Evolutionary conservation across 371 early-diverging fungal species (phyloP).

Genomic region (Mucor lusitanicus): DNA sequence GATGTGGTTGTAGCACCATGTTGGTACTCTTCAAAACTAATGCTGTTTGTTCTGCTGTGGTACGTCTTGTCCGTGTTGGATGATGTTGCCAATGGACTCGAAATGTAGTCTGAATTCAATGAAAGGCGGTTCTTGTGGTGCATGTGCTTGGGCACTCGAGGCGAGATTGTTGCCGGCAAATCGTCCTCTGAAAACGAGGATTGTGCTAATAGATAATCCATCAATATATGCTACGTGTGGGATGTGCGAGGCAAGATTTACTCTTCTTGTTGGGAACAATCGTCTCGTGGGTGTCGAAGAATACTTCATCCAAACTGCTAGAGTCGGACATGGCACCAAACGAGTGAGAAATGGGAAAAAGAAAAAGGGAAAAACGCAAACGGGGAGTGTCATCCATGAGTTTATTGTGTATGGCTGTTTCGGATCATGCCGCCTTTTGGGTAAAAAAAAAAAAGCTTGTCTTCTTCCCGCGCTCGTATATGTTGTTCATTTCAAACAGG

Average conservation of each 20-base stretch:
- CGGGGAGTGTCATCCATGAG: background rate
- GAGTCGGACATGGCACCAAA: conserved; percentile 9
- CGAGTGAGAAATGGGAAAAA: background rate
- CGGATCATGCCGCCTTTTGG: conserved; percentile 4
- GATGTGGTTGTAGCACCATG: background rate
- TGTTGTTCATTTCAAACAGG: background rate
- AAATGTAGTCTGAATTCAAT: background rate
- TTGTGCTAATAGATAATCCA: background rate
- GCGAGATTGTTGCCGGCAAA: background rate
- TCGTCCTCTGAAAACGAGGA: background rate
- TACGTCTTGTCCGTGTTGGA: background rate
- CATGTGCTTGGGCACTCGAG: background rate
- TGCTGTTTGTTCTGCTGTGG: conserved; percentile 3
- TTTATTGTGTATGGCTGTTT: background rate
- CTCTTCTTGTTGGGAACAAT: background rate
- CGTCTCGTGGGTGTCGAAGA: conserved; percentile 1
- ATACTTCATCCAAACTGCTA: conserved; percentile 4
- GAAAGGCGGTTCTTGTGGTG: background rate
- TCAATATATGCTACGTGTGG: background rate
- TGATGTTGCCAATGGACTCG: background rate
- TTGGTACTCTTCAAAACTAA: conserved; percentile 13
- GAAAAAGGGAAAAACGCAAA: background rate
- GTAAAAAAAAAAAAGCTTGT: too few species aligned
- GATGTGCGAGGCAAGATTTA: background rate
- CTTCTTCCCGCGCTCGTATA: background rate